These are phyloP conservation scores for Theileria sp. DNA, from an alignment of 169 alveolate genomes.

Conservation along the genomic window DNA sequence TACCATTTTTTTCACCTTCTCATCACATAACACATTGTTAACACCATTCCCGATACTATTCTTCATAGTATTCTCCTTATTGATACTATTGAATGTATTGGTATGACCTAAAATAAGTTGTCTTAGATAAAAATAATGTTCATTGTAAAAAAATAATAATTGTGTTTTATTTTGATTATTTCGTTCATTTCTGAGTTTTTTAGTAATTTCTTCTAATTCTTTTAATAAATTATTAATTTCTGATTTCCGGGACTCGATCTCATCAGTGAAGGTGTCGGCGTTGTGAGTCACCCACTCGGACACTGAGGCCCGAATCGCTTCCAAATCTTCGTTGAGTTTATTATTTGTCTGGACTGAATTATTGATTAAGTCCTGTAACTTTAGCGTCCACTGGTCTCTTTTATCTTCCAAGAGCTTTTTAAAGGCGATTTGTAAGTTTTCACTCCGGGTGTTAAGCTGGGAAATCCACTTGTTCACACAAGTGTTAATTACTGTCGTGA, in stretches of 20 bases:
- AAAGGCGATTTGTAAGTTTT: slow-evolving; percentile 66
- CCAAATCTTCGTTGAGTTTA: slow-evolving; percentile 19
- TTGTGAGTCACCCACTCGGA: slow-evolving; percentile 33
- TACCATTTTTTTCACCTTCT: slow-evolving; percentile 22
- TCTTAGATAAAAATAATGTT: slow-evolving; percentile 31
- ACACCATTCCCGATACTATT: no score
- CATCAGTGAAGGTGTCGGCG: slow-evolving; percentile 13
- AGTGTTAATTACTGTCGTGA: slow-evolving; percentile 63
- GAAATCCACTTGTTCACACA: slow-evolving; percentile 72
- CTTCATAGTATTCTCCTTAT: no score
- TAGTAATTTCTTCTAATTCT: slow-evolving; percentile 35
- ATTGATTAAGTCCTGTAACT: slow-evolving; percentile 54
- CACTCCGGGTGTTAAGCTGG: slow-evolving; percentile 58
- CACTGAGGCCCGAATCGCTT: slow-evolving; percentile 17
- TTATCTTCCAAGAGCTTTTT: slow-evolving; percentile 68
- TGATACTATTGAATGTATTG: not conserved
- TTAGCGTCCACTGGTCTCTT: slow-evolving; percentile 71
- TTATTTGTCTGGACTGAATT: slow-evolving; percentile 17
- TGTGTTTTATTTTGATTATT: slow-evolving; percentile 16
- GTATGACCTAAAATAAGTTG: slow-evolving; percentile 52
- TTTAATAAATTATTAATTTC: slow-evolving; percentile 29
- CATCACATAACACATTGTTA: not conserved
- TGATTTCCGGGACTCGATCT: slow-evolving; percentile 26
- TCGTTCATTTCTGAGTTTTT: slow-evolving; percentile 52
- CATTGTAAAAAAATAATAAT: slow-evolving; percentile 40